These are phyloP conservation scores for Trichoderma afroharzianum DNA, from an alignment of 2,329 filamentous ascomycete genomes.

Conservation along the genomic window DNA sequence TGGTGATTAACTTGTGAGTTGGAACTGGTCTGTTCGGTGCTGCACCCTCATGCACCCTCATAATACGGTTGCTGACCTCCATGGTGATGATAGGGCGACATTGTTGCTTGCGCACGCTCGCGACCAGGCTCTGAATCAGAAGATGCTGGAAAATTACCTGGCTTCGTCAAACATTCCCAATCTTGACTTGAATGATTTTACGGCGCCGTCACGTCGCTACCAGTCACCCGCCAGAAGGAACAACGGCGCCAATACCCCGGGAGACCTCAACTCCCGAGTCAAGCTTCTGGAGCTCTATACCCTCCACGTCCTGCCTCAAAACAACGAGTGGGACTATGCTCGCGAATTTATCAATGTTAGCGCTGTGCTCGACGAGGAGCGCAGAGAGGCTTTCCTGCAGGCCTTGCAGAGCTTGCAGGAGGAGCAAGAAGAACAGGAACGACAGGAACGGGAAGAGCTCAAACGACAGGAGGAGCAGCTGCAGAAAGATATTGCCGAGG, in stretches of 20 bases:
- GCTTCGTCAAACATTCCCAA: constrained; percentile 70
- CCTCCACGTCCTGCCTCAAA: constrained; percentile 87
- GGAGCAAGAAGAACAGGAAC: constrained; percentile 71
- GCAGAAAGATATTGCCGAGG: constrained; percentile 55
- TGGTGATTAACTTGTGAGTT: constrained; percentile 80
- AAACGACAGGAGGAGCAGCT: constrained; percentile 55
- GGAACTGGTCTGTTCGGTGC: background rate
- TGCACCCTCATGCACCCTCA: background rate
- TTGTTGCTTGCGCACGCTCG: constrained; percentile 86
- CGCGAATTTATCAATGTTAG: constrained; percentile 84
- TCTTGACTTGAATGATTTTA: constrained; percentile 63
- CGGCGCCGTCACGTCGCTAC: constrained; percentile 38
- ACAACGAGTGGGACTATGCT: constrained; percentile 95
- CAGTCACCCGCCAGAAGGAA: constrained; percentile 46
- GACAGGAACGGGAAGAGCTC: constrained; percentile 58
- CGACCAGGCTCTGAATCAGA: constrained; percentile 79
- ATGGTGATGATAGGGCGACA: constrained; percentile 62
- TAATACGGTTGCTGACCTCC: background rate
- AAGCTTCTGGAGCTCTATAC: constrained; percentile 95
- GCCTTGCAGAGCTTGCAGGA: constrained; percentile 81
- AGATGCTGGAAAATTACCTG: constrained; percentile 82
- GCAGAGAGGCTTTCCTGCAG: constrained; percentile 81
- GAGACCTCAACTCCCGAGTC: constrained; percentile 77
- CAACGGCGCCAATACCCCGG: constrained; percentile 74
- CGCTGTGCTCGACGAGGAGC: constrained; percentile 86